These are phyloP conservation scores for Lipomyces spencermartinsiae DNA, from an alignment of 805 yeast genomes.

Conservation along the genomic window DNA sequence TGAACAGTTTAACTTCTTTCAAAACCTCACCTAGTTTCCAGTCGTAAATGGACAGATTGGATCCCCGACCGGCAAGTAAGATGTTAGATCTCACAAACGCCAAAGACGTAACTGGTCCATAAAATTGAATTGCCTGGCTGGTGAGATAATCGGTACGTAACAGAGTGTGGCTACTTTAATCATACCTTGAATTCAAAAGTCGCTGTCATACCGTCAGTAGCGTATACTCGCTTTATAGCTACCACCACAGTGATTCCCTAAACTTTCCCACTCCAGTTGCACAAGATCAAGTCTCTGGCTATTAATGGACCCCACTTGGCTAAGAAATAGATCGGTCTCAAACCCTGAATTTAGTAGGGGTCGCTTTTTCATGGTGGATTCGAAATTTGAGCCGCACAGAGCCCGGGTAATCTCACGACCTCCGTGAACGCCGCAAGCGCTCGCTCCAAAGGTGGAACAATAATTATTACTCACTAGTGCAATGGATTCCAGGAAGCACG, in stretches of 20 bases:
- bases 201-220: neutral
- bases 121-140: slow-evolving; percentile 30
- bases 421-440: no score
- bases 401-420: neutral
- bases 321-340: no score
- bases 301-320: no score
- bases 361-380: neutral
- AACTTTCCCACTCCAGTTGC: neutral
- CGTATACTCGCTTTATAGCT: neutral
- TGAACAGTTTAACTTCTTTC: slow-evolving; percentile 57
- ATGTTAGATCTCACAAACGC: slow-evolving; percentile 50
- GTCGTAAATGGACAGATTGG: slow-evolving; percentile 62
- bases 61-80: slow-evolving; percentile 74
- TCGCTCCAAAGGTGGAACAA: no score
- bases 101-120: slow-evolving; percentile 77
- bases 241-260: neutral
- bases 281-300: neutral
- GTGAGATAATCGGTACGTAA: neutral
- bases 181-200: neutral
- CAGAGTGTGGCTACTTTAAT: neutral
- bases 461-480: neutral
- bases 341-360: no score
- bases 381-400: neutral
- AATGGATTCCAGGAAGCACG: slow-evolving; percentile 13
- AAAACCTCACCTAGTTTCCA: slow-evolving; percentile 51